Conservation (phyloP, 768 basidiomycete species). For the Tephrocybe sp. region DNA sequence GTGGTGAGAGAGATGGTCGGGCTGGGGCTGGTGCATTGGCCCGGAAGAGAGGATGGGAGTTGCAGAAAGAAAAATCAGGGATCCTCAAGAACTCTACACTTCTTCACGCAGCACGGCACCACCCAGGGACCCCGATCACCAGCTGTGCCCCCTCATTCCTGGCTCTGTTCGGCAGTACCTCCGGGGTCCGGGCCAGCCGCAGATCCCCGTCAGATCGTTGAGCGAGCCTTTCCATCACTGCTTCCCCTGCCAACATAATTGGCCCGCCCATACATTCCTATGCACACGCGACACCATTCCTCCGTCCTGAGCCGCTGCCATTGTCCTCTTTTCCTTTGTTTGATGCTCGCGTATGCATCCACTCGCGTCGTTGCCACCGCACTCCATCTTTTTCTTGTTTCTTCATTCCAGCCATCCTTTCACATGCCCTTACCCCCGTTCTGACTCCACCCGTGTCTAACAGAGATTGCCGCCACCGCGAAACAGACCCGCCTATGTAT, state of each 20-base stretch:
- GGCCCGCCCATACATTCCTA: no score
- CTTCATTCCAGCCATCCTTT: background rate
- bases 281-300: no score
- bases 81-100: background rate
- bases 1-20: conserved; percentile 23
- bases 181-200: conserved; percentile 25
- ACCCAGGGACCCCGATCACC: conserved; percentile 9
- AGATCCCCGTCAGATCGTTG: conserved; percentile 26
- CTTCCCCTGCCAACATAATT: background rate
- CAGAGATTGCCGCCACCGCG: background rate
- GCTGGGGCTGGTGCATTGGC: conserved; percentile 12
- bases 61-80: conserved; percentile 27
- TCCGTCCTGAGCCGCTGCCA: no score
- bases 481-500: background rate
- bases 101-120: conserved; percentile 17
- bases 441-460: background rate
- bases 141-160: conserved; percentile 10
- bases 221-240: background rate
- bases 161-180: background rate
- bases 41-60: conserved; percentile 15
- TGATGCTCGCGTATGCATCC: no score
- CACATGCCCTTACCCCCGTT: background rate
- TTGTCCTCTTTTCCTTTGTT: no score
- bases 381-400: background rate
- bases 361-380: background rate